Percentiles rank a stretch among this genome's conserved stretches.
Evolutionary conservation across 2,329 filamentous ascomycete genomes (phyloP).

Genomic region (Cercospora sp.): DNA sequence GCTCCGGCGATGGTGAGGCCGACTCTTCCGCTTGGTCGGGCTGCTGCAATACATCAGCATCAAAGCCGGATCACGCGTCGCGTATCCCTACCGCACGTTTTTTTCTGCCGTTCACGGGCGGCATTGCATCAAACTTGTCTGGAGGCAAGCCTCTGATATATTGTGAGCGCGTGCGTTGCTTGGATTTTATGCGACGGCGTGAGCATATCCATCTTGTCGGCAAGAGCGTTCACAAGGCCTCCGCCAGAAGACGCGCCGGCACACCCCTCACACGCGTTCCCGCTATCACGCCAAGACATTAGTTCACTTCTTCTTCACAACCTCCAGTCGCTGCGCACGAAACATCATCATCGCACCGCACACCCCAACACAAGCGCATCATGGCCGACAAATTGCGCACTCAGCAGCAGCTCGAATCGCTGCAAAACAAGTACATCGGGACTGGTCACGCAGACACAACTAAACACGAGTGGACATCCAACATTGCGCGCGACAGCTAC

Average conservation of each 20-base stretch:
- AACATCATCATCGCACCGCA: background rate
- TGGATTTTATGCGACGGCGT: background rate
- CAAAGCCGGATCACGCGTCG: background rate
- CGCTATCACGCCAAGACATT: background rate
- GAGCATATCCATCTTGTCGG: background rate
- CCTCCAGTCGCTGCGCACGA: background rate
- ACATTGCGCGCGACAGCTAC: conserved; percentile 91
- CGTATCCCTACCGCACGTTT: conserved; percentile 32
- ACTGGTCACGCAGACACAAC: conserved; percentile 96
- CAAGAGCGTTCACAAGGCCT: background rate
- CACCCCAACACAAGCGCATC: background rate
- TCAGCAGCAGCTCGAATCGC: conserved; percentile 94
- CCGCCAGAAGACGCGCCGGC: conserved; percentile 6
- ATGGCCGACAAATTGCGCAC: conserved; percentile 95
- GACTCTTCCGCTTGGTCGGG: conserved; percentile 28
- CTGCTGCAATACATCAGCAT: conserved; percentile 18
- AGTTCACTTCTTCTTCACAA: background rate
- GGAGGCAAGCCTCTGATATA: background rate
- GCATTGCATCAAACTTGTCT: conserved; percentile 16
- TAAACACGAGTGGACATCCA: conserved; percentile 95
- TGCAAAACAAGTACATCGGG: conserved; percentile 93
- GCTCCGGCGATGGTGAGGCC: conserved; percentile 19
- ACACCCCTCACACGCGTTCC: background rate
- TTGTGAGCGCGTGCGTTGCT: background rate
- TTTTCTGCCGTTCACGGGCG: conserved; percentile 28